Conservation (phyloP, 2,329 filamentous ascomycete genomes). For the Cephalotrichum gorgonifer region DNA sequence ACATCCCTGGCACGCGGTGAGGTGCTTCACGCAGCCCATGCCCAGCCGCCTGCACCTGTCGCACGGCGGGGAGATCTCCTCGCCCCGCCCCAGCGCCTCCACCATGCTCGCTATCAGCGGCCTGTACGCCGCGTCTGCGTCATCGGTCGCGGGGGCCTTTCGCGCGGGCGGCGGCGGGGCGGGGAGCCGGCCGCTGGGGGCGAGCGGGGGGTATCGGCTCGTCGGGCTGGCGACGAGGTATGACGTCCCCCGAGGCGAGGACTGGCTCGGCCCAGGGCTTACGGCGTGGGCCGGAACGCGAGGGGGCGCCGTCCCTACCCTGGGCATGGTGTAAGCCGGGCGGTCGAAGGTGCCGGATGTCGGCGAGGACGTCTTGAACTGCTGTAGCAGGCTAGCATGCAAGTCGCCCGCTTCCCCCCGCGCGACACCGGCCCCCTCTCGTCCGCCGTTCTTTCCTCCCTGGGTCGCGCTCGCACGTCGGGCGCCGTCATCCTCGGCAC, state of each 20-base stretch:
- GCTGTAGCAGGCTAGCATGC: constrained; percentile 44
- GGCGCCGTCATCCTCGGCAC: too few relatives aligned
- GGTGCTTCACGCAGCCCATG: constrained; percentile 74
- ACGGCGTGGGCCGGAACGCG: constrained; percentile 14
- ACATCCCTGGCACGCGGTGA: constrained; percentile 78
- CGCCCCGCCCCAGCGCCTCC: constrained; percentile 64
- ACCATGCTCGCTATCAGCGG: constrained; percentile 62
- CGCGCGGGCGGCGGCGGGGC: constrained; percentile 17
- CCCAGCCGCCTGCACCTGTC: constrained; percentile 72
- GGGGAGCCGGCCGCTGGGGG: constrained; percentile 17
- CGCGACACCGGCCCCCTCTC: neutral
- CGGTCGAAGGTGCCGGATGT: neutral
- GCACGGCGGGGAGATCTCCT: constrained; percentile 70
- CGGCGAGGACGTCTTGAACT: constrained; percentile 24
- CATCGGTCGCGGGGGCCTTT: constrained; percentile 13
- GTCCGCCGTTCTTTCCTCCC: neutral
- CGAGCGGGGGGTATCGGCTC: constrained; percentile 9
- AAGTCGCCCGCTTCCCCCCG: constrained; percentile 27
- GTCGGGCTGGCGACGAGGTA: constrained; percentile 5
- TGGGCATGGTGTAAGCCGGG: neutral
- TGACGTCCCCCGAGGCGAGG: too few relatives aligned
- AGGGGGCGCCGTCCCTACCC: neutral
- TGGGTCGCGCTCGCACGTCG: too few relatives aligned
- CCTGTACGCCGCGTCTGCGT: constrained; percentile 22
- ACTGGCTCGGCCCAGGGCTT: constrained; percentile 19